Base-by-base conservation (phyloP, 306 rosid genomes). In the Castanopsis chinensis region DNA sequence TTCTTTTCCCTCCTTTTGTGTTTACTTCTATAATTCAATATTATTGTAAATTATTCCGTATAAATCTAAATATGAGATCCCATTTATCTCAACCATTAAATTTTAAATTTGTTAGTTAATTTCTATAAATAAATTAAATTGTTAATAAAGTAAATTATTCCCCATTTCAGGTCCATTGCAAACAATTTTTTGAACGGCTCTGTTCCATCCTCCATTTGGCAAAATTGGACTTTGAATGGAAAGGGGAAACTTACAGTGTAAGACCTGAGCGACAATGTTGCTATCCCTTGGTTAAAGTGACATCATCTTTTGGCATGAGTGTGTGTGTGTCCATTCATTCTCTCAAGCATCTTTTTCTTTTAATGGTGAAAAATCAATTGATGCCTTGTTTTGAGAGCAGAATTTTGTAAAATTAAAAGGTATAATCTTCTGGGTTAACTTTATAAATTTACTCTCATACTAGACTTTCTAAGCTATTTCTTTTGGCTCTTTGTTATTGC, bases 171-270 rank as follows among this genome's bases (percentile, higher is more conserved):
- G 97, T 91, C 93, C 74, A 78, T 95, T 77, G 89, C 88, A 54
- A 91, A 88, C 89, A 94, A 94, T 85, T 80, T 73, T 58, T 80
- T 94, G 84, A 78, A 17, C 60, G 98, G 97, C 43, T 71, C 60
- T 63, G 84, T 94, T 79, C 79, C 94, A 77, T 87, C 97, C 80
- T n/a, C 68, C 79, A 87, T 92, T 83, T 94, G 97, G 98, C 84
- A 79, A 85, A 67, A 81, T 21, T 88, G 84, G 83, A 81, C 70
- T 37, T 82, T 49, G 69, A 86, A 86, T 72, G 70, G 79, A 71
- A 72, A 80, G 56, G 88, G 78, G 67, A 69, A 2, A 63, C 87
- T 90, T 56, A 54, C 78, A 72, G 17, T 94, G 98, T 94, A 91
- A 91, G 97, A 77, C 69, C 60, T 76, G 78, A 84, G 21, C 77